Evolutionary conservation across 192 early-diverging fungal genomes (phyloP).

Genomic region (Martensiomyces pterosporus): DNA sequence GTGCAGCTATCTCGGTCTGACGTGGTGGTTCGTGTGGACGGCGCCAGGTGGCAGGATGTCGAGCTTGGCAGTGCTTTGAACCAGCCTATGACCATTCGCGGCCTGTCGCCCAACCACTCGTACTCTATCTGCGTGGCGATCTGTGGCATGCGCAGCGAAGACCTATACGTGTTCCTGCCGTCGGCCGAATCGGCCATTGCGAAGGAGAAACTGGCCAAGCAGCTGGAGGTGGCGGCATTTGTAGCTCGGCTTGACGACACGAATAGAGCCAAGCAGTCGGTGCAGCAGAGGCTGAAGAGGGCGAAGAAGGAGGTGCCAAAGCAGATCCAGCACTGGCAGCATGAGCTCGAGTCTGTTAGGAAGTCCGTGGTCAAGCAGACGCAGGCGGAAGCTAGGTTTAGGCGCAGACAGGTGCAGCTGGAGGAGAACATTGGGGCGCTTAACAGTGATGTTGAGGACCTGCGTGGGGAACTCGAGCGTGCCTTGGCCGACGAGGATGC

Average conservation of each 20-base stretch:
- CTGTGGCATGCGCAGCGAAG: conserved; percentile 41
- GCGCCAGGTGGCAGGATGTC: conserved; percentile 26
- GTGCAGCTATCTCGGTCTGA: conserved; percentile 31
- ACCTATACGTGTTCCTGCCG: conserved; percentile 14
- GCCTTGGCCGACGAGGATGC: neutral
- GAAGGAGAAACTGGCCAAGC: conserved; percentile 1
- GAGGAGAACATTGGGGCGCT: conserved; percentile 5
- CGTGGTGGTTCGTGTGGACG: conserved; percentile 39
- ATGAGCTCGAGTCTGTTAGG: conserved; percentile 21
- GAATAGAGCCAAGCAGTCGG: neutral
- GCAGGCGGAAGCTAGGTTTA: conserved; percentile 3
- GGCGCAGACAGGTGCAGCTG: conserved; percentile 8
- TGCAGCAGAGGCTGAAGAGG: conserved; percentile 12
- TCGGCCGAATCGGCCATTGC: neutral
- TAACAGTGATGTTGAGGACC: neutral
- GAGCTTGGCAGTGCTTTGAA: conserved; percentile 10
- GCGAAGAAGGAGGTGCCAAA: conserved; percentile 15
- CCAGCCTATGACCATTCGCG: conserved; percentile 20
- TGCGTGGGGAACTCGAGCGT: conserved; percentile 4
- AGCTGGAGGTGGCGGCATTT: conserved; percentile 1
- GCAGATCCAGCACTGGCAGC: conserved; percentile 17
- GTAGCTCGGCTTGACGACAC: conserved; percentile 4
- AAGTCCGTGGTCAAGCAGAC: conserved; percentile 4
- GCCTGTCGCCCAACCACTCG: conserved; percentile 4
- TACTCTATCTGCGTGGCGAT: conserved; percentile 19